Conservation (phyloP, 495 filamentous ascomycete species). For the Collariella sp. region DNA sequence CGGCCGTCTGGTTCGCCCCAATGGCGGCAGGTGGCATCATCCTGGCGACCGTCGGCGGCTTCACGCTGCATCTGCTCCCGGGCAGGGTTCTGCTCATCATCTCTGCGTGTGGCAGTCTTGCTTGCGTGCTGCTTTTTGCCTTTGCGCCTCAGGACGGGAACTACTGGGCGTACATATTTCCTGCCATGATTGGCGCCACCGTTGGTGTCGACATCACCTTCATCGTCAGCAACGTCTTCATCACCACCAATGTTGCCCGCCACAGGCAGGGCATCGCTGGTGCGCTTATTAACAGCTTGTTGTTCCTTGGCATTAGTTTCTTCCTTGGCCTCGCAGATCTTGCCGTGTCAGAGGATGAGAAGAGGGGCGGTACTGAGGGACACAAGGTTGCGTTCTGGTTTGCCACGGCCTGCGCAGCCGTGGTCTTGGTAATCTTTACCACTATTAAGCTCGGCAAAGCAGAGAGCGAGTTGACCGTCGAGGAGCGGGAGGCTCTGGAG, state of each 20-base stretch:
- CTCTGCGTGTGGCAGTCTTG: slow-evolving; percentile 55
- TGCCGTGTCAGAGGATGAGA: slow-evolving; percentile 42
- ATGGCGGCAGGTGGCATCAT: slow-evolving; percentile 69
- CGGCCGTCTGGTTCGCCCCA: slow-evolving; percentile 71
- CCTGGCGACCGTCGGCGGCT: slow-evolving; percentile 61
- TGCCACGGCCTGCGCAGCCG: slow-evolving; percentile 46
- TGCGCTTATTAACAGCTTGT: slow-evolving; percentile 44
- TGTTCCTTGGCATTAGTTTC: slow-evolving; percentile 79
- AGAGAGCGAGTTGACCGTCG: slow-evolving; percentile 51
- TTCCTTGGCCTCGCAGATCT: slow-evolving; percentile 70
- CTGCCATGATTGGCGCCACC: slow-evolving; percentile 73
- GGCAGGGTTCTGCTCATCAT: slow-evolving; percentile 63
- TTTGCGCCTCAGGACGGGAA: slow-evolving; percentile 53
- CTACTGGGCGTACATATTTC: slow-evolving; percentile 61
- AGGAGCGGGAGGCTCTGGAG: slow-evolving; percentile 15
- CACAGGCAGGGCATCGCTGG: slow-evolving; percentile 69
- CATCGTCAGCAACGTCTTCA: slow-evolving; percentile 77
- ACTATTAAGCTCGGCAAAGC: slow-evolving; percentile 62
- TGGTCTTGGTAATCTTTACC: slow-evolving; percentile 47
- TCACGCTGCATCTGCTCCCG: slow-evolving; percentile 66
- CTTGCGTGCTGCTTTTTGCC: slow-evolving; percentile 62
- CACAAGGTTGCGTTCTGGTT: slow-evolving; percentile 66
- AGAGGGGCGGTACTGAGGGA: slow-evolving; percentile 38
- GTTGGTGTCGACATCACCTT: slow-evolving; percentile 78
- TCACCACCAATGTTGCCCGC: slow-evolving; percentile 64